These are phyloP conservation scores for Aspergillus sp. DNA, from an alignment of 2,329 filamentous ascomycete species.

Conservation along the genomic window DNA sequence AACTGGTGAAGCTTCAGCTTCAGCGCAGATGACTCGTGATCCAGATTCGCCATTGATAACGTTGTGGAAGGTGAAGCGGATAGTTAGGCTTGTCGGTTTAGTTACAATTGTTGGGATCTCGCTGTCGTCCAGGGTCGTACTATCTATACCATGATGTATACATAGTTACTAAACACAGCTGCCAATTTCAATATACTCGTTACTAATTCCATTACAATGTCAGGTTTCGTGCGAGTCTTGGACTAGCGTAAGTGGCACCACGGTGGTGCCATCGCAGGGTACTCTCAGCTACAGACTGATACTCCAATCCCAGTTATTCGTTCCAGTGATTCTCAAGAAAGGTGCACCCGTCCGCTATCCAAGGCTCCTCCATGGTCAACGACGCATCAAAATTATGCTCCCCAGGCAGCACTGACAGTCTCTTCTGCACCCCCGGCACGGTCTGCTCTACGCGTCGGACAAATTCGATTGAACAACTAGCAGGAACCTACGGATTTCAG, in stretches of 20 bases:
- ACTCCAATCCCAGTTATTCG: background rate
- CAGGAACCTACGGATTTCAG: background rate
- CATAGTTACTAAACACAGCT: too few species aligned
- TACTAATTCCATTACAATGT: too few species aligned
- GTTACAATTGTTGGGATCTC: too few species aligned
- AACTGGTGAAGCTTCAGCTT: background rate
- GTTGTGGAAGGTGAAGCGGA: too few species aligned
- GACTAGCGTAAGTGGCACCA: background rate
- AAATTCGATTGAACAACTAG: background rate
- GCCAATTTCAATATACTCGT: too few species aligned
- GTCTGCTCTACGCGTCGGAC: background rate
- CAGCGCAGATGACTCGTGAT: background rate
- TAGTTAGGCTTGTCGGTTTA: too few species aligned
- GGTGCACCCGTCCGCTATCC: background rate
- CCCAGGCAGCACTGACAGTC: background rate
- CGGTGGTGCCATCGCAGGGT: background rate
- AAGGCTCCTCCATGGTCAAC: background rate
- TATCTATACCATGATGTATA: too few species aligned
- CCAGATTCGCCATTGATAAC: too few species aligned
- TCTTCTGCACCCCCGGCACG: background rate
- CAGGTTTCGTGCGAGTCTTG: too few species aligned
- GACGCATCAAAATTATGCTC: background rate
- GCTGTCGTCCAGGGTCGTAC: too few species aligned
- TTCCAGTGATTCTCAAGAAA: background rate
- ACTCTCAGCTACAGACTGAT: background rate